Evolutionary conservation across 202 grass and related monocot species (phyloP).

Genomic region (Carex sylvatica): DNA sequence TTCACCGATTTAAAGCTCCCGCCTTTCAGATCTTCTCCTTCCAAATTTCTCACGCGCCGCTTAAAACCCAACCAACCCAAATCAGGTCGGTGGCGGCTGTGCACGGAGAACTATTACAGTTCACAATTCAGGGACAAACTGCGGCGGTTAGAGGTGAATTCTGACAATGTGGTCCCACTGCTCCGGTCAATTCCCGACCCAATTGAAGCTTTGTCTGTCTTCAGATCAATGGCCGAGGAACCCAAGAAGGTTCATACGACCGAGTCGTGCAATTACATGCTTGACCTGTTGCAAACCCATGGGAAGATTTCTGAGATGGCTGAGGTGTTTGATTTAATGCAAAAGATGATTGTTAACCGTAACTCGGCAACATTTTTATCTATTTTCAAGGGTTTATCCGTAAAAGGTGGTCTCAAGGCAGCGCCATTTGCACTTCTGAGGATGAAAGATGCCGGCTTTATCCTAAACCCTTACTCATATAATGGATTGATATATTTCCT

Average conservation of each 20-base stretch:
- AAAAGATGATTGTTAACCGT: conserved; percentile 68
- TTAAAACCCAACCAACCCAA: neutral
- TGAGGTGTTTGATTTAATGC: conserved; percentile 90
- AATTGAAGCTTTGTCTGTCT: conserved; percentile 49
- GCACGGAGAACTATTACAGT: neutral
- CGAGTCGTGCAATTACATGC: conserved; percentile 89
- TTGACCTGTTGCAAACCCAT: conserved; percentile 58
- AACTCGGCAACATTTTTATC: conserved; percentile 58
- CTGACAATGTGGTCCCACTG: conserved; percentile 44
- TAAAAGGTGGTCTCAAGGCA: conserved; percentile 54
- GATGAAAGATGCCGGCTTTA: conserved; percentile 65
- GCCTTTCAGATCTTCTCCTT: conserved; percentile 7
- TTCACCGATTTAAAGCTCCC: conserved; percentile 18
- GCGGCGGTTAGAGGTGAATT: neutral
- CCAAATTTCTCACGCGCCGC: neutral
- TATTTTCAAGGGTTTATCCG: conserved; percentile 52
- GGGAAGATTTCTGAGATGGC: conserved; percentile 64
- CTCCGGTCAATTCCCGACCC: conserved; percentile 51
- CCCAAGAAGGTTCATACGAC: conserved; percentile 61
- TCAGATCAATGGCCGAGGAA: conserved; percentile 45
- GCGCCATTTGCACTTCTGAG: conserved; percentile 55
- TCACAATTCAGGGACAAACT: neutral
- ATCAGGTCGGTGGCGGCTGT: neutral
- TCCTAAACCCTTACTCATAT: conserved; percentile 65
- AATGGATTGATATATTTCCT: conserved; percentile 88